Conservation (phyloP, 1,284 basidiomycete species). For the Pseudomicrostroma phylloplanum region DNA sequence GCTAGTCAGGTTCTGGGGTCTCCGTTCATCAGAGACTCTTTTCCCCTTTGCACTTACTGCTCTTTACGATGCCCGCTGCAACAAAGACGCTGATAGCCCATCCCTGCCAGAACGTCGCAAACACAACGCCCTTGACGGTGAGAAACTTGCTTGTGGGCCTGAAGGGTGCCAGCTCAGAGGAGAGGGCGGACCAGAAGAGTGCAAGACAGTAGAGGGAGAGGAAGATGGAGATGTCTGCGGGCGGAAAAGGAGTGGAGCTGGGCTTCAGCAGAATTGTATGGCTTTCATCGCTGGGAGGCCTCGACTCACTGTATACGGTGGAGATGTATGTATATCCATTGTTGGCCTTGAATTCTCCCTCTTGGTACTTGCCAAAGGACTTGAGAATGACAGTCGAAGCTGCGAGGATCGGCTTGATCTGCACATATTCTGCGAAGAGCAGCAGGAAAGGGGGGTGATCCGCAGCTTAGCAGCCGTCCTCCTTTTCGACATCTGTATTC, state of each 20-base stretch:
- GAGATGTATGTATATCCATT: constrained; percentile 67
- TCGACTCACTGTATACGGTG: constrained; percentile 59
- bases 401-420: constrained; percentile 87
- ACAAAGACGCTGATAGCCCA: constrained; percentile 81
- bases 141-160: constrained; percentile 61
- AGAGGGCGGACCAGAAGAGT: constrained; percentile 46
- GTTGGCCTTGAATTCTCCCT: constrained; percentile 71
- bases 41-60: constrained; percentile 48
- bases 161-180: constrained; percentile 41
- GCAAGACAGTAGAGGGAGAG: constrained; percentile 52
- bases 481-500: constrained; percentile 57
- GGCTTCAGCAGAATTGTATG: neutral
- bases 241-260: neutral
- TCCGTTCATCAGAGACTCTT: too few species aligned
- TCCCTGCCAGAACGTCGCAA: constrained; percentile 94
- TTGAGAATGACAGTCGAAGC: constrained; percentile 79
- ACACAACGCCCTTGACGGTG: constrained; percentile 86
- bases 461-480: neutral
- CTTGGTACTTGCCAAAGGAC: constrained; percentile 76
- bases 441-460: constrained; percentile 53
- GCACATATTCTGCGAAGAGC: constrained; percentile 67
- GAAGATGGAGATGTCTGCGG: constrained; percentile 52
- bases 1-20: too few species aligned
- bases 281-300: too few species aligned
- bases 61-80: constrained; percentile 67